Percentiles rank a stretch among this genome's conserved stretches.
Evolutionary conservation across 352 stramenopile species (phyloP).

Genomic region (Pythium coloratum): DNA sequence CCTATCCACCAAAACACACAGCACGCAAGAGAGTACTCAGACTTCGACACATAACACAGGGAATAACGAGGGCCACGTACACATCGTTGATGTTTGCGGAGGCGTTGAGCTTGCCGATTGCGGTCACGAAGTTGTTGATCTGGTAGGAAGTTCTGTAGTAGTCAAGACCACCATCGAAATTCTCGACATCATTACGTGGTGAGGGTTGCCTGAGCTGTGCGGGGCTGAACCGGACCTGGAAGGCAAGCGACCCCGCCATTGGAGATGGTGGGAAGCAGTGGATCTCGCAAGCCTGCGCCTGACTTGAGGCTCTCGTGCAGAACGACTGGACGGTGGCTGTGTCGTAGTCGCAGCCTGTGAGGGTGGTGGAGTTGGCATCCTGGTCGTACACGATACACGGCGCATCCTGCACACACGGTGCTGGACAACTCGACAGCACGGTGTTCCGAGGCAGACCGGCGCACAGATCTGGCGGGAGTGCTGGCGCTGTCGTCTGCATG

Average conservation of each 20-base stretch:
- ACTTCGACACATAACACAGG: not conserved
- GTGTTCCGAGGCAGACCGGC: not conserved
- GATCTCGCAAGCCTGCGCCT: constrained; percentile 3
- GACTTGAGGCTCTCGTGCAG: not conserved
- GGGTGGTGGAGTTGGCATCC: not conserved
- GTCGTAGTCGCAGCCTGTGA: constrained; percentile 1
- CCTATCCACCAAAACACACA: not conserved
- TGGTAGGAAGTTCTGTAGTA: not conserved
- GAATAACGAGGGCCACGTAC: not conserved
- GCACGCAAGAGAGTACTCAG: not conserved
- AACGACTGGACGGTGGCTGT: not conserved
- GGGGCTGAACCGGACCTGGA: not conserved
- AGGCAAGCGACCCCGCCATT: not conserved
- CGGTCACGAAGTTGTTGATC: not conserved
- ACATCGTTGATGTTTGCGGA: not conserved
- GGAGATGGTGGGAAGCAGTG: constrained; percentile 1
- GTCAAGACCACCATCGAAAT: not conserved
- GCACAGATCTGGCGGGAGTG: not conserved
- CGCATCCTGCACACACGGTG: not conserved
- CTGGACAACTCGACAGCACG: not conserved
- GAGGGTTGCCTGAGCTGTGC: not conserved
- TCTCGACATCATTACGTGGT: not conserved
- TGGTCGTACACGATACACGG: constrained; percentile 2
- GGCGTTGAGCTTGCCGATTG: constrained; percentile 1
- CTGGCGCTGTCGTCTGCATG: not conserved